A percentile compares a stretch with the other conserved stretches of the same genome.
phyloP scores from a whole-genome alignment of 768 basidiomycete genomes.

The Tremella fuciformis region DNA sequence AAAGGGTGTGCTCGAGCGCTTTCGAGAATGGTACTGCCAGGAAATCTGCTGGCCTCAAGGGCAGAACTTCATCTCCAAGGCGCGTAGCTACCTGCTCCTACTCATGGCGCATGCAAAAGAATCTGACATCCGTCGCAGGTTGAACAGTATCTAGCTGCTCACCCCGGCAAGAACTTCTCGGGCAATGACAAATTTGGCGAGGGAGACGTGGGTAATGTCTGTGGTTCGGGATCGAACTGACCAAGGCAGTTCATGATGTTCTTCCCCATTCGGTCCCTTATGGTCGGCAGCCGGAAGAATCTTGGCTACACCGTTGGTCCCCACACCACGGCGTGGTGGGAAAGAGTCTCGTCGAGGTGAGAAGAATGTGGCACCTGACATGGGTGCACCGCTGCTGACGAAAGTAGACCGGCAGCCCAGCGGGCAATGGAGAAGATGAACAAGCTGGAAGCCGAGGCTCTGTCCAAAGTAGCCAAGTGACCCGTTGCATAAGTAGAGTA shows the following conservation, averaged over 20 bases:
- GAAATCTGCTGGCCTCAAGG: slow-evolving; percentile 31
- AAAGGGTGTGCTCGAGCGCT: slow-evolving; percentile 25
- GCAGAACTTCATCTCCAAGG: slow-evolving; percentile 25
- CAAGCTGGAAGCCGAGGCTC: too few species aligned
- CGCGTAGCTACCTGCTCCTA: slow-evolving; percentile 17
- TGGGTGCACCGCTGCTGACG: too few species aligned
- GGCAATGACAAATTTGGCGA: slow-evolving; percentile 35
- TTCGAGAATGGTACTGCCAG: slow-evolving; percentile 43
- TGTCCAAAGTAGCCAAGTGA: too few species aligned
- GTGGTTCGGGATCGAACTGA: too few species aligned
- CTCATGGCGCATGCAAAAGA: too few species aligned
- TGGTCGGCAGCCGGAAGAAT: slow-evolving; percentile 29
- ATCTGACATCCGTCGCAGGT: slow-evolving; percentile 24
- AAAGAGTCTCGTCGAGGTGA: slow-evolving; percentile 38
- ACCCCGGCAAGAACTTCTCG: slow-evolving; percentile 35
- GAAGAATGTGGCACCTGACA: too few species aligned
- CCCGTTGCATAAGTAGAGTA: too few species aligned
- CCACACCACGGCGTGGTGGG: slow-evolving; percentile 32
- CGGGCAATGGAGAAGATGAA: too few species aligned
- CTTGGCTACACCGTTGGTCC: slow-evolving; percentile 29
- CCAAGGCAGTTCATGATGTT: slow-evolving; percentile 9
- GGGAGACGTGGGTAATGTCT: slow-evolving; percentile 36
- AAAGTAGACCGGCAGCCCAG: too few species aligned
- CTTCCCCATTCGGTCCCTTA: slow-evolving; percentile 35
- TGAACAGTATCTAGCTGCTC: slow-evolving; percentile 38